Evolutionary conservation across 2,329 filamentous ascomycete species (phyloP), one percentile per base, ranked within the genome.

Genomic region (Aspergillus sojae): DNA sequence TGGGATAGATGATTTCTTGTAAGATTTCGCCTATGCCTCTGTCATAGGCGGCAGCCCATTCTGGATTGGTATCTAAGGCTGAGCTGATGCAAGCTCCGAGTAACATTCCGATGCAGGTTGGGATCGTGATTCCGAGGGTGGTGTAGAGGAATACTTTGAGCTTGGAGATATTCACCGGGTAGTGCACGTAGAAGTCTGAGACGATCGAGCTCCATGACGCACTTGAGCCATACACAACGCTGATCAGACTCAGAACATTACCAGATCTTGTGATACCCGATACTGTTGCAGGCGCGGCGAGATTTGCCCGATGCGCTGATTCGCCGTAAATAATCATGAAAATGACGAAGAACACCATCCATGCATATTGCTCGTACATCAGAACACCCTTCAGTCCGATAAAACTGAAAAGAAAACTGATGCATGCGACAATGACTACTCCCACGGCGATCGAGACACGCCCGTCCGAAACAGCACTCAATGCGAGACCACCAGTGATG

Each of bases 271-370:
- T 75, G 5, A 75, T 57, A 14, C 81, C 82, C 0, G 72, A 69
- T 1, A 78, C 69, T 5, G 67, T 43, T 10, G 79, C 74, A 3
- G 75, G 75, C 6, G 77, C 75, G 19, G 70, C 69, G 61, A 77
- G 74, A 67, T 83, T 78, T 6, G 80, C 81, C 45, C 77, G 78
- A 32, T 70, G 68, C 26, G 78, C 82, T 3, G 78, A 77, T 70
- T 83, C 79, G 52, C 80, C 81, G 61, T 82, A 82, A 68, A 85
- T 80, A 69, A 85, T 78, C 66, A 84, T 69, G 70, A 85, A 84
- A 58, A 62, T 63, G 45, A 75, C 63, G 62, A 75, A 75, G 58
- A 71, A 71, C 46, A 74, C 64, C 32, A 72, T 65, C 74, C 74
- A 75, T 5, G 72, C 72, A 56, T 73, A 75, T 30, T 73, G 70